Percentiles rank a stretch among this genome's conserved stretches.
phyloP scores from a whole-genome alignment of 1,284 basidiomycete genomes.

The Rhodotorula mucilaginosa region DNA sequence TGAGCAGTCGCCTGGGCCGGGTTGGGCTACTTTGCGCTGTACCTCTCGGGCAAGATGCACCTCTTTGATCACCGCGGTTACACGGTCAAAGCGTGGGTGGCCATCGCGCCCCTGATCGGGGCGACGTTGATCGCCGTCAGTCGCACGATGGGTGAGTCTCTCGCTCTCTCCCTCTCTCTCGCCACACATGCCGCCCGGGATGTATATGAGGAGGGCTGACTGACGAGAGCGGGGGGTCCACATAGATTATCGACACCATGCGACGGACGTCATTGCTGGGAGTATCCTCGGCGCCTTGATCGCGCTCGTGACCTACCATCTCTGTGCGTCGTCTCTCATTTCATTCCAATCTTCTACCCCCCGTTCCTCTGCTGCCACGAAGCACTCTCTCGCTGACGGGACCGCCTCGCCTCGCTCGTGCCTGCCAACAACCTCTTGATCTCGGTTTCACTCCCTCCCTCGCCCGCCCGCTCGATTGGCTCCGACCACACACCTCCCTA shows the following conservation, averaged over 20 bases:
- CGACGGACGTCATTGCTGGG: slow-evolving; percentile 51
- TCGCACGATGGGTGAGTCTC: slow-evolving; percentile 47
- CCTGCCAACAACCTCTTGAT: not conserved
- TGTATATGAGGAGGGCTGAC: no score
- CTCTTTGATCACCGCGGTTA: slow-evolving; percentile 79
- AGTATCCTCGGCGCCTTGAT: slow-evolving; percentile 47
- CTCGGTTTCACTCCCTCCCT: no score
- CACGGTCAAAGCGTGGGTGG: slow-evolving; percentile 81
- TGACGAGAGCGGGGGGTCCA: no score
- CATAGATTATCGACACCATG: slow-evolving; percentile 51
- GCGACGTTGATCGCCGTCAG: slow-evolving; percentile 79
- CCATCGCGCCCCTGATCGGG: slow-evolving; percentile 69
- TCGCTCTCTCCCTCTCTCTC: no score
- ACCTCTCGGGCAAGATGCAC: slow-evolving; percentile 86
- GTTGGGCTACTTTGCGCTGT: slow-evolving; percentile 82
- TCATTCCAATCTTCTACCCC: no score
- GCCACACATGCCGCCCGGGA: no score
- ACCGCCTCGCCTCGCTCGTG: not conserved
- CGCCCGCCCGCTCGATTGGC: not conserved
- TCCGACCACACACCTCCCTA: no score
- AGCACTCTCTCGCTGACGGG: no score
- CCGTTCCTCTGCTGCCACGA: no score
- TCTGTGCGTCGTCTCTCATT: slow-evolving; percentile 30
- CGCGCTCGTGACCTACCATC: slow-evolving; percentile 43
- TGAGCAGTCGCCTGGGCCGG: slow-evolving; percentile 70